A percentile compares a stretch with the other conserved stretches of the same genome.
These are phyloP conservation scores for Malassezia japonica DNA, from an alignment of 1,284 basidiomycete genomes.

Conservation along the genomic window DNA sequence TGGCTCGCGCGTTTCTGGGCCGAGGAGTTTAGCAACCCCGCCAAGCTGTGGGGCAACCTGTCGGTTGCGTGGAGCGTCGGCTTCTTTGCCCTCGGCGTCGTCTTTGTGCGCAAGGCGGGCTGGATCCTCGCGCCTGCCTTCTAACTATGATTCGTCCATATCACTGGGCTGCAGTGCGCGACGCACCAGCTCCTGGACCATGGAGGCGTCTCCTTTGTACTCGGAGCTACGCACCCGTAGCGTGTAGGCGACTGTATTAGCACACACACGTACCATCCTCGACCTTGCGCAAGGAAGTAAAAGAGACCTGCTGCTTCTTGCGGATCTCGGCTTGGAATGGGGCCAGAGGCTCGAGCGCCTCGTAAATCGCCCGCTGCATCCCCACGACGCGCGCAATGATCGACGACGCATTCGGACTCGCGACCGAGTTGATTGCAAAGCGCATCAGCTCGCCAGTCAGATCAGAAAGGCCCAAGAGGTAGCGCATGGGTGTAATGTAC, in stretches of 20 bases:
- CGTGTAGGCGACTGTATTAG: constrained; percentile 9
- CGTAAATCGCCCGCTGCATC: constrained; percentile 25
- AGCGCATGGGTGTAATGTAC: constrained; percentile 60
- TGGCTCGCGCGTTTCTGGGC: constrained; percentile 17
- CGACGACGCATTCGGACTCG: constrained; percentile 17
- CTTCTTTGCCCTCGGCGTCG: constrained; percentile 35
- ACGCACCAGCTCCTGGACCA: constrained; percentile 13
- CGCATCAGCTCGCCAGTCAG: constrained; percentile 96
- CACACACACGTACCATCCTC: constrained; percentile 63
- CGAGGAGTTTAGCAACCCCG: constrained; percentile 31
- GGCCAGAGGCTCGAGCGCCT: constrained; percentile 64
- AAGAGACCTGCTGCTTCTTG: constrained; percentile 80
- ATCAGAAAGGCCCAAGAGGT: constrained; percentile 83
- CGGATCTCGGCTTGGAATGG: constrained; percentile 63
- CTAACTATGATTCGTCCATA: constrained; percentile 13
- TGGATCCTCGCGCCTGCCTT: constrained; percentile 33
- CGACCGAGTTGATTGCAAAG: constrained; percentile 57
- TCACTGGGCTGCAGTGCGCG: constrained; percentile 9
- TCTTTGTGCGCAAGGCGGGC: constrained; percentile 34
- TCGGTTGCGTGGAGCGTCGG: constrained; percentile 33
- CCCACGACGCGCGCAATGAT: constrained; percentile 26
- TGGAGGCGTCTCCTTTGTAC: constrained; percentile 8
- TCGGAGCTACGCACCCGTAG: constrained; percentile 14
- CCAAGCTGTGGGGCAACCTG: constrained; percentile 40
- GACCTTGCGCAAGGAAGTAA: constrained; percentile 78